Base-by-base conservation (phyloP, 176 grass and related monocot genomes). In the Oryza brachyantha region DNA sequence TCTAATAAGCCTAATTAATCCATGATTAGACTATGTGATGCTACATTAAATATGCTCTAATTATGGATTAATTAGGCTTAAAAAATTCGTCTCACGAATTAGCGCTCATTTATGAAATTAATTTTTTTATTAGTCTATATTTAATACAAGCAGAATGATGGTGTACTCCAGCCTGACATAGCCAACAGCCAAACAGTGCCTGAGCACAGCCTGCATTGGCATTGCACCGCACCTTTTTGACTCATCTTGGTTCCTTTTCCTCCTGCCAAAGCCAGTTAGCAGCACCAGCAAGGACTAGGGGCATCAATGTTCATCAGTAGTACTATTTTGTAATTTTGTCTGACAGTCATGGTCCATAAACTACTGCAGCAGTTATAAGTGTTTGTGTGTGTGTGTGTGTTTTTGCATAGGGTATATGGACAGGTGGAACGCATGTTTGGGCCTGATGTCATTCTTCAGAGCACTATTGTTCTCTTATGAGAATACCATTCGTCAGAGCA, bases 221-320 rank as follows among this genome's bases (percentile, higher is more conserved):
- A n/a, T n/a, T n/a, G n/a, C n/a, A n/a, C n/a, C n/a, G 48, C 29
- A 50, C 29, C 62, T 73, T 74, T 66, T 78, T 77, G n/a, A 78
- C 82, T 64, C 11, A 8, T 10, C 10, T 12, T 38, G 22, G 24
- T 9, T 19, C 55, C 72, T 10, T 10, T 57, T 45, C 50, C 48
- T 6, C 39, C 64, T 41, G 63, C 41, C 8, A 50, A 80, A 46
- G 34, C 25, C 58, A 55, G 14, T 55, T 34, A 35, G 62, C 37
- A n/a, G 24, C 55, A 2, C 35, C 48, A 26, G 40, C 67, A 71
- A 69, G 38, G 62, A 61, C 28, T 13, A 10, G 29, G 54, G 28
- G 48, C 72, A 68, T 29, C 84, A 42, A 32, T 70, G 72, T 82
- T 64, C 65, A 43, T 24, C 64, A 70, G 29, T 37, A 70, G 29